These are phyloP conservation scores for Ganoderma sp. DNA, from an alignment of 1,284 basidiomycete genomes.

Conservation along the genomic window DNA sequence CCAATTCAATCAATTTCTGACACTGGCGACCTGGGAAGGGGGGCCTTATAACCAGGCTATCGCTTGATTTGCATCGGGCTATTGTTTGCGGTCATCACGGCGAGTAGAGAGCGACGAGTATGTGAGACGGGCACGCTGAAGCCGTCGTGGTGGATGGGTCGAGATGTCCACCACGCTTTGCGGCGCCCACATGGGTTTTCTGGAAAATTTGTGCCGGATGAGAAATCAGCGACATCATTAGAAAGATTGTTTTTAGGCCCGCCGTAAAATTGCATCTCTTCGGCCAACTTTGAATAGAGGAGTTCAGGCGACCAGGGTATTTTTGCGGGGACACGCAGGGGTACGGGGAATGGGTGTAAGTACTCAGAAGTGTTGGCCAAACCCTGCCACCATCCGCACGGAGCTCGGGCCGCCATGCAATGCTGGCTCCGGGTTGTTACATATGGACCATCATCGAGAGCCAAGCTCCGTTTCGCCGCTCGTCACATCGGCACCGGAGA, in stretches of 20 bases:
- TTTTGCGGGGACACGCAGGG: too few species aligned
- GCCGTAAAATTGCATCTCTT: too few species aligned
- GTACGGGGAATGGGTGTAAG: neutral
- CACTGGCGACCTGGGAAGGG: neutral
- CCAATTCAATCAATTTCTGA: neutral
- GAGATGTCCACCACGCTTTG: neutral
- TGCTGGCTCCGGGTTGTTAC: neutral
- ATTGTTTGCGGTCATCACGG: neutral
- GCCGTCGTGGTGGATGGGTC: neutral
- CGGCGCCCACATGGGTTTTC: neutral
- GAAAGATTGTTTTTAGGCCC: neutral
- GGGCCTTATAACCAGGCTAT: neutral
- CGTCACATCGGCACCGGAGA: constrained; percentile 2
- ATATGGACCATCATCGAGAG: constrained; percentile 6
- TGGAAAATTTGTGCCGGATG: too few species aligned
- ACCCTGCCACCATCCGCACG: neutral
- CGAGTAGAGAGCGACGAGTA: neutral
- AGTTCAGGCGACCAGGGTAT: too few species aligned
- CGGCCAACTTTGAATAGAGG: too few species aligned
- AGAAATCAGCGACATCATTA: too few species aligned
- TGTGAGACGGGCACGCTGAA: neutral
- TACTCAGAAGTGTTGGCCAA: neutral
- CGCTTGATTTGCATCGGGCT: neutral
- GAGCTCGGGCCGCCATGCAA: neutral
- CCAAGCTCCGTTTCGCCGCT: constrained; percentile 2